Conservation (phyloP, 495 filamentous ascomycete genomes). For the Paragyromitra xinjiangensis region DNA sequence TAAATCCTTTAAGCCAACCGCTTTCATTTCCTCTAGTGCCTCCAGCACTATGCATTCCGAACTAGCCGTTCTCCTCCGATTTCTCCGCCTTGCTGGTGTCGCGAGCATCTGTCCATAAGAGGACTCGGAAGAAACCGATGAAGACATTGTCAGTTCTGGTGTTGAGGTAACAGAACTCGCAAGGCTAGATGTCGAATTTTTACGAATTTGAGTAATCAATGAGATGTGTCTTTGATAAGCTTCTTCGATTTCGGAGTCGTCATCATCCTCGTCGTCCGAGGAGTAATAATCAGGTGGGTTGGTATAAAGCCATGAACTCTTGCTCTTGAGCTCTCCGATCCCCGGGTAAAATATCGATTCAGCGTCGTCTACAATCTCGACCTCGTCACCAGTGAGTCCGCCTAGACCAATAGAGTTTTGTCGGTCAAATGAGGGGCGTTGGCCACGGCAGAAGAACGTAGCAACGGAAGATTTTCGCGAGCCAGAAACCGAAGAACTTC, state of each 20-base stretch:
- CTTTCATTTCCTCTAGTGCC: constrained; percentile 53
- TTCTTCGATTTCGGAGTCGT: constrained; percentile 47
- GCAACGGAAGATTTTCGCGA: constrained; percentile 53
- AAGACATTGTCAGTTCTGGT: constrained; percentile 44
- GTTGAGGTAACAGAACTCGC: constrained; percentile 30
- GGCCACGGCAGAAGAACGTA: constrained; percentile 54
- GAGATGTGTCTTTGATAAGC: constrained; percentile 42
- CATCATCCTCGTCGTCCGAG: constrained; percentile 40
- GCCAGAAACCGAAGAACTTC: constrained; percentile 30
- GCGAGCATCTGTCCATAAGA: constrained; percentile 37
- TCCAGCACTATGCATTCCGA: constrained; percentile 57
- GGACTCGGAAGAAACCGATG: constrained; percentile 43
- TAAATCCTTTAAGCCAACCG: constrained; percentile 26
- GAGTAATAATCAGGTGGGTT: constrained; percentile 48
- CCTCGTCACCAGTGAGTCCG: constrained; percentile 46
- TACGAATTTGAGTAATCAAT: constrained; percentile 40
- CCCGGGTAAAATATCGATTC: constrained; percentile 52
- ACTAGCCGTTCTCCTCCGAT: constrained; percentile 54
- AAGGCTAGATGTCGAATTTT: constrained; percentile 31
- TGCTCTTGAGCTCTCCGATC: constrained; percentile 47
- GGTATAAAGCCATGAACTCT: constrained; percentile 54
- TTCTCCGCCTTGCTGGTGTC: constrained; percentile 42
- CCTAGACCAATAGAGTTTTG: constrained; percentile 51
- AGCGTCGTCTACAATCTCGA: constrained; percentile 54
- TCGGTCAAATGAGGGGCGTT: constrained; percentile 32